A percentile compares a stretch with the other conserved stretches of the same genome.
Conservation (phyloP, 257 asterid species). For the Solanum pennellii region DNA sequence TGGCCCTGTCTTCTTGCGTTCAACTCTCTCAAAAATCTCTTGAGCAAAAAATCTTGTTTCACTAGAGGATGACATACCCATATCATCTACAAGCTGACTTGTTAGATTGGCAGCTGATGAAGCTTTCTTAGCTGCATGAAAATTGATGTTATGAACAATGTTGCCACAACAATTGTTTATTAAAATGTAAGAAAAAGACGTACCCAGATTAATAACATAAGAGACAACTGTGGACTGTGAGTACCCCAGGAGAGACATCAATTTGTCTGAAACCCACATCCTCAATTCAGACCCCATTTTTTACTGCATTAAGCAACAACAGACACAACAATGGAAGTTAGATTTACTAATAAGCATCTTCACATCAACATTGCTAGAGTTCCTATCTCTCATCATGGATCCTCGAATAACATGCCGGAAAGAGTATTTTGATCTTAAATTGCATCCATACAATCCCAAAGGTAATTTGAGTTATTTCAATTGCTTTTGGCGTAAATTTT, state of each 20-base stretch:
- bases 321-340: neutral
- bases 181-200: conserved; percentile 3
- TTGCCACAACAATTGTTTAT: neutral
- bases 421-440: neutral
- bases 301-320: conserved; percentile 14
- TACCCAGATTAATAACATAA: conserved; percentile 50
- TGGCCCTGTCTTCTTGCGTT: conserved; percentile 61
- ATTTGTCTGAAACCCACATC: conserved; percentile 69
- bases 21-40: conserved; percentile 66
- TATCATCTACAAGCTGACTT: conserved; percentile 40
- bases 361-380: neutral
- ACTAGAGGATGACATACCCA: conserved; percentile 52
- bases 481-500: neutral
- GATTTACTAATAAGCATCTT: neutral
- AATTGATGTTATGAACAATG: neutral
- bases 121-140: conserved; percentile 65
- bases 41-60: conserved; percentile 56
- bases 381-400: neutral
- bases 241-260: conserved; percentile 66
- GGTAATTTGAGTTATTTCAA: neutral
- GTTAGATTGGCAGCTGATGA: conserved; percentile 73
- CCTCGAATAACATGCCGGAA: neutral
- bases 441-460: neutral
- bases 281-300: conserved; percentile 58
- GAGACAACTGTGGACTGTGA: conserved; percentile 62